phyloP scores from a whole-genome alignment of 2,329 filamentous ascomycete species.

The Peltaster fructicola region DNA sequence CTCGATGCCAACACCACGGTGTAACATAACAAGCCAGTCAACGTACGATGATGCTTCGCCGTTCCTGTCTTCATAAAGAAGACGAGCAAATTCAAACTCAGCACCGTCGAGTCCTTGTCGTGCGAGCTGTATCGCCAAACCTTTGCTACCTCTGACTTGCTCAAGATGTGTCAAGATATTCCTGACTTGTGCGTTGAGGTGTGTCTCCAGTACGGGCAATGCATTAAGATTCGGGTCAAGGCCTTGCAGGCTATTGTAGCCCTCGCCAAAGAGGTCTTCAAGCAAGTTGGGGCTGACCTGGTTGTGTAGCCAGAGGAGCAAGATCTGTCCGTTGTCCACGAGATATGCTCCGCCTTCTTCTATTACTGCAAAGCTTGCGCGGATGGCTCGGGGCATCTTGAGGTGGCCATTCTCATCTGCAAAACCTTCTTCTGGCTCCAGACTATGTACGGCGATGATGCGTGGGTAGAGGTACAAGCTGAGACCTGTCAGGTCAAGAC shows the following conservation, averaged over 20 bases:
- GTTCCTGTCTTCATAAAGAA: constrained; percentile 86
- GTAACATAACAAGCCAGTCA: constrained; percentile 92
- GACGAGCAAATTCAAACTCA: constrained; percentile 86
- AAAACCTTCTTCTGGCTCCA: constrained; percentile 76
- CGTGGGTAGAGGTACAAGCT: constrained; percentile 88
- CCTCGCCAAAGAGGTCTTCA: constrained; percentile 73
- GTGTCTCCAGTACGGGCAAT: constrained; percentile 72
- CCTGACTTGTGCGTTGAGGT: constrained; percentile 83
- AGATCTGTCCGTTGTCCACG: constrained; percentile 85
- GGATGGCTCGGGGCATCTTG: constrained; percentile 60
- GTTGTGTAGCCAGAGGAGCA: constrained; percentile 79
- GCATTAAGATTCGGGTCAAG: constrained; percentile 68
- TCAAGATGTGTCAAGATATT: constrained; percentile 83
- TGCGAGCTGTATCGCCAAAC: constrained; percentile 74
- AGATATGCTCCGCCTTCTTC: constrained; percentile 90
- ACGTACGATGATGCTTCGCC: constrained; percentile 97
- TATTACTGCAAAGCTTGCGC: constrained; percentile 71
- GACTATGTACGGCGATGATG: constrained; percentile 80
- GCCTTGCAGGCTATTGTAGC: constrained; percentile 48
- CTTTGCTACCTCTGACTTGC: constrained; percentile 67
- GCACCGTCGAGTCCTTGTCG: constrained; percentile 85
- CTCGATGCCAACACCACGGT: constrained; percentile 83
- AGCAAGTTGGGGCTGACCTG: constrained; percentile 87
- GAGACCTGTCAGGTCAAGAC: constrained; percentile 71
- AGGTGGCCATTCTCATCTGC: constrained; percentile 82